These are phyloP conservation scores for Citrus maxima DNA, from an alignment of 345 rosid species.

Conservation along the genomic window DNA sequence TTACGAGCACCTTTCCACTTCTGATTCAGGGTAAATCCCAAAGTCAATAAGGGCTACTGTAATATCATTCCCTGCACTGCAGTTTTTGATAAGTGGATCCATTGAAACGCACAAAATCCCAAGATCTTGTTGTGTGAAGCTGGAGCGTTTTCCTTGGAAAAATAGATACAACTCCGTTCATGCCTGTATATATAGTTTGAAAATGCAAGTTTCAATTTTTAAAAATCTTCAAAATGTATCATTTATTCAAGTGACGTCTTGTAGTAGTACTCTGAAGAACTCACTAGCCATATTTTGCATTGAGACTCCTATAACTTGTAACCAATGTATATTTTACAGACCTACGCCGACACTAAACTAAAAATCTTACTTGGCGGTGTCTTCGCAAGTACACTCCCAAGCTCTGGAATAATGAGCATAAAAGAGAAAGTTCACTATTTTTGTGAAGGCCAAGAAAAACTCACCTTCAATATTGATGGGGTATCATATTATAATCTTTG, in stretches of 20 bases:
- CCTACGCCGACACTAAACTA: neutral
- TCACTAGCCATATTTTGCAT: constrained; percentile 32
- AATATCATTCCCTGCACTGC: constrained; percentile 12
- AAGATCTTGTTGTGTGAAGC: constrained; percentile 36
- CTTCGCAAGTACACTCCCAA: too few relatives aligned
- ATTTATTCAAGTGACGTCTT: too few relatives aligned
- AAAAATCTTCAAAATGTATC: too few relatives aligned
- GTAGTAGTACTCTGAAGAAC: neutral
- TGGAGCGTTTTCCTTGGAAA: constrained; percentile 22
- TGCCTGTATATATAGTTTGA: constrained; percentile 6
- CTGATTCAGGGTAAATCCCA: constrained; percentile 44
- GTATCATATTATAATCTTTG: too few relatives aligned
- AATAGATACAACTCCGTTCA: constrained; percentile 28
- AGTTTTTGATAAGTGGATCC: neutral
- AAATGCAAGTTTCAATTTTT: neutral
- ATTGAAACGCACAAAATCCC: constrained; percentile 38
- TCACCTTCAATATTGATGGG: too few relatives aligned
- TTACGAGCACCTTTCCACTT: constrained; percentile 44
- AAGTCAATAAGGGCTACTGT: constrained; percentile 36
- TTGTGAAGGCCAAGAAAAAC: too few relatives aligned
- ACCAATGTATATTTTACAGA: constrained; percentile 11
- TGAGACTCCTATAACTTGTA: constrained; percentile 41
- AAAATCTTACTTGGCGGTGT: too few relatives aligned
- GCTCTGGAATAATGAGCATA: too few relatives aligned
- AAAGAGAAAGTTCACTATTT: too few relatives aligned